These are phyloP conservation scores for Ophiostoma piceae DNA, from an alignment of 2,329 filamentous ascomycete species.

Conservation along the genomic window DNA sequence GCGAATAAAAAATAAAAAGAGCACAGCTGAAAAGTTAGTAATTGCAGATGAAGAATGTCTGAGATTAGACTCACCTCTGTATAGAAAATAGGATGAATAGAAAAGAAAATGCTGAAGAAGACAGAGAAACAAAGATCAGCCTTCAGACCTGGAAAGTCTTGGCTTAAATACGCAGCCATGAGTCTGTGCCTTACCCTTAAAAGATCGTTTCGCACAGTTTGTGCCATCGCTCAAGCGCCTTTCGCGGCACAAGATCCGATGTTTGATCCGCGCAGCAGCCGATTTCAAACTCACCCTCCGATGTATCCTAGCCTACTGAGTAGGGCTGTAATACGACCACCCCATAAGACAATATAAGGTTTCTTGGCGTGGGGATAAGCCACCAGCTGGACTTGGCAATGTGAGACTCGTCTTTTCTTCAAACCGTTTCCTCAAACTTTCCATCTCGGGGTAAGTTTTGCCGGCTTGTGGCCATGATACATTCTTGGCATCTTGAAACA, in stretches of 20 bases:
- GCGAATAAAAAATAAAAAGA: conserved; percentile 14
- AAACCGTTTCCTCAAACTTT: neutral
- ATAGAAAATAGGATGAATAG: neutral
- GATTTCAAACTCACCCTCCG: neutral
- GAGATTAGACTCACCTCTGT: neutral
- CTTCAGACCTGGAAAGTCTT: neutral
- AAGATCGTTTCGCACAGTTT: neutral
- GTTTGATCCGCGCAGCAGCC: conserved; percentile 1
- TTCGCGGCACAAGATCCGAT: neutral
- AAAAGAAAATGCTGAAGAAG: neutral
- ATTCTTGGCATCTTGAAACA: conserved; percentile 7
- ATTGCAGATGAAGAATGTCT: neutral
- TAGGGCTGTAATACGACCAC: neutral
- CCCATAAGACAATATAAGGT: neutral
- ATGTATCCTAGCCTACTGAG: too few relatives aligned
- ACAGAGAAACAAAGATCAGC: neutral
- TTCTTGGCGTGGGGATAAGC: conserved; percentile 2
- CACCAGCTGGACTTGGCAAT: neutral
- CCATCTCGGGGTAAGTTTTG: neutral
- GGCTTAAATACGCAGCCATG: neutral
- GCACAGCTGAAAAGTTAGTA: neutral
- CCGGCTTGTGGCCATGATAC: neutral
- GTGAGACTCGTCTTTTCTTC: neutral
- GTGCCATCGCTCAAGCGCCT: neutral
- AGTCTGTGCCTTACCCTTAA: neutral